Evolutionary conservation across 1,139 yeast genomes (phyloP), one percentile per base, ranked within the genome.

Genomic region (Suhomyces yuchorum): DNA sequence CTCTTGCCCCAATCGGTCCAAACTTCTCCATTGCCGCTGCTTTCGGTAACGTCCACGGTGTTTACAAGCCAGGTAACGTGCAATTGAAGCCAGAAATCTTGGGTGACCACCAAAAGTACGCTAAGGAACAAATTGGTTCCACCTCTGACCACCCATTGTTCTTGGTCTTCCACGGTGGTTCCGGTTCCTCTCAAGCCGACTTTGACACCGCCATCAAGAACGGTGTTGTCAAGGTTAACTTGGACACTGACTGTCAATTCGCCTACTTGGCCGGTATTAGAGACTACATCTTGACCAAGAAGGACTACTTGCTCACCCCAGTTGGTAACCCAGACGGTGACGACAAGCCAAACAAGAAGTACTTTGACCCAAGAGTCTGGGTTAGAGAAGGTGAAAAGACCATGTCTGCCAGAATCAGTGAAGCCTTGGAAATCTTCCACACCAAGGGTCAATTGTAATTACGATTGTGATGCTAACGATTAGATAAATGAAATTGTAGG

Each of bases 381-480:
- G 97, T 93, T 62, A 92, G 99, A 84, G 98, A 92, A 78, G 99
- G 99, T 82, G 99, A 93, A 82, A 90, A 91, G 92, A 91, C 98
- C 72, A 93, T 93, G 98, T 63, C 84, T 60, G 77, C 74, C 61
- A 89, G 97, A 84, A 81, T 95, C 67, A 60, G 85, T 56, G 87
- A 85, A 73, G 95, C 96, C 67, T 82, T 93, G 71, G 80, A 77
- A 47, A 79, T 88, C 70, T 93, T 93, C 96, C 92, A 85, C 81
- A 78, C 95, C 65, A 77, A 80, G 71, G 71, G 71, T 70, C 83
- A 81, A 71, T 70, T 85, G 63, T 82, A 81, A 65, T 43, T 44
- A 40, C 40, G 42, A 37, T 17, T 17, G 38, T 24, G 38, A 40
- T 32, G 37, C 37, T 40, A 40, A 40, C 32, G 43, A 40, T 40